Percentiles rank a stretch among this genome's conserved stretches.
Evolutionary conservation across 441 rosid genomes (phyloP).

Genomic region (Metrosideros polymorpha): DNA sequence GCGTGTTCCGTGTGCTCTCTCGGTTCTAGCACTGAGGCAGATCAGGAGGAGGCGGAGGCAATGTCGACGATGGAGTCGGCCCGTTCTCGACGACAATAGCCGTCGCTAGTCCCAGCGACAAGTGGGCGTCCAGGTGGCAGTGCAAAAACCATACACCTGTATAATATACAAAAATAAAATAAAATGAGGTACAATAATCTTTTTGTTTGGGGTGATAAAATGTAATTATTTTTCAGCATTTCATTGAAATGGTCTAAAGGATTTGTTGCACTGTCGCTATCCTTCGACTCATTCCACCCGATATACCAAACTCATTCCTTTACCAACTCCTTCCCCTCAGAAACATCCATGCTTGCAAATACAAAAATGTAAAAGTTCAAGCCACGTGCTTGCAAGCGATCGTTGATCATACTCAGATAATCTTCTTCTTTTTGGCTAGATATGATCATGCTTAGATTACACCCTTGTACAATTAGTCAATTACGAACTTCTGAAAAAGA

Average conservation of each 20-base stretch:
- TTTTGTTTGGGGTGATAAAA: not conserved
- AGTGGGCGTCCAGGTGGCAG: slow-evolving; percentile 69
- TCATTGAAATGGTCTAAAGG: not conserved
- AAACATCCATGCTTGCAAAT: not conserved
- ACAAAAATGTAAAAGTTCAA: not conserved
- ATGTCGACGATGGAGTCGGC: slow-evolving; percentile 34
- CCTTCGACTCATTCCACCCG: not conserved
- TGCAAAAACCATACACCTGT: slow-evolving; percentile 76
- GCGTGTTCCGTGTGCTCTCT: not conserved
- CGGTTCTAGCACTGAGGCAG: slow-evolving; percentile 49
- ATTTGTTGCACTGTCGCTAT: not conserved
- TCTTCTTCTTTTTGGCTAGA: no score
- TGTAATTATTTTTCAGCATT: not conserved
- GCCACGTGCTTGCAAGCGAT: not conserved
- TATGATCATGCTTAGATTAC: not conserved
- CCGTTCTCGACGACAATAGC: slow-evolving; percentile 62
- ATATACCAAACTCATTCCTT: not conserved
- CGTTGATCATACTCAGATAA: no score
- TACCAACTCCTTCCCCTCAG: not conserved
- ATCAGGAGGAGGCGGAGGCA: slow-evolving; percentile 85
- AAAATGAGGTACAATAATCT: not conserved
- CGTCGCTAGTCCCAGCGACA: slow-evolving; percentile 60
- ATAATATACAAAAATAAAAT: not conserved
- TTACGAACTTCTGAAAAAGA: not conserved
- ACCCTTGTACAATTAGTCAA: not conserved